These are phyloP conservation scores for Ramicandelaber brevisporus DNA, from an alignment of 192 early-diverging fungal genomes.

Conservation along the genomic window DNA sequence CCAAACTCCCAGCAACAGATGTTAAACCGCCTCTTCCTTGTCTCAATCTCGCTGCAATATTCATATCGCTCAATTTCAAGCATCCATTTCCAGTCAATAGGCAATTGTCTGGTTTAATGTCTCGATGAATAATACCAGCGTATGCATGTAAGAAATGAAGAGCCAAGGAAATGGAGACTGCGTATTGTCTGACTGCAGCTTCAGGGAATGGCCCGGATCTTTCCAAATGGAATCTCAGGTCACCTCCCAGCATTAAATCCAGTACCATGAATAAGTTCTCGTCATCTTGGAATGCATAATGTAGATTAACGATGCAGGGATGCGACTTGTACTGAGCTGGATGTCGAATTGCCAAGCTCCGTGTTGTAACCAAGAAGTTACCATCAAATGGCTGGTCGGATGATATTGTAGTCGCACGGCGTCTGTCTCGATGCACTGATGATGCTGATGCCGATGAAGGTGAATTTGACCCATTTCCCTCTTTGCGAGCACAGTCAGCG, in stretches of 20 bases:
- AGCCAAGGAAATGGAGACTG: slow-evolving; percentile 37
- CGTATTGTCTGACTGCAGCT: slow-evolving; percentile 37
- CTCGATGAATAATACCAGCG: slow-evolving; percentile 48
- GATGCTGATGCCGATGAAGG: no score
- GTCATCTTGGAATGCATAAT: slow-evolving; percentile 77
- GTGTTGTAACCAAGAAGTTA: no score
- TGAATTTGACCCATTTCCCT: no score
- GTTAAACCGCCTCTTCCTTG: slow-evolving; percentile 32
- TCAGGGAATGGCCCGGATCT: slow-evolving; percentile 34
- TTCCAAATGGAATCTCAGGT: slow-evolving; percentile 57
- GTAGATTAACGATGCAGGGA: slow-evolving; percentile 39
- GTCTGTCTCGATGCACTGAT: no score
- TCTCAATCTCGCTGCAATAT: slow-evolving; percentile 53
- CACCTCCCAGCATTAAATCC: slow-evolving; percentile 75
- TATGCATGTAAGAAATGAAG: slow-evolving; percentile 41
- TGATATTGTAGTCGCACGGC: no score
- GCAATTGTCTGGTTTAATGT: slow-evolving; percentile 73
- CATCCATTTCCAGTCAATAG: slow-evolving; percentile 50
- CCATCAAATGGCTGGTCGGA: no score
- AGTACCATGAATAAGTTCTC: slow-evolving; percentile 72
- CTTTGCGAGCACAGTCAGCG: no score
- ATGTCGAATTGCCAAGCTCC: no score
- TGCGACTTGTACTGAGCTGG: no score
- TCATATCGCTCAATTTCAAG: slow-evolving; percentile 66
- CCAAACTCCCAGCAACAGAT: slow-evolving; percentile 59